Evolutionary conservation across 345 rosid genomes (phyloP), one percentile per base, ranked within the genome.

Genomic region (Chamaenerion angustifolium): DNA sequence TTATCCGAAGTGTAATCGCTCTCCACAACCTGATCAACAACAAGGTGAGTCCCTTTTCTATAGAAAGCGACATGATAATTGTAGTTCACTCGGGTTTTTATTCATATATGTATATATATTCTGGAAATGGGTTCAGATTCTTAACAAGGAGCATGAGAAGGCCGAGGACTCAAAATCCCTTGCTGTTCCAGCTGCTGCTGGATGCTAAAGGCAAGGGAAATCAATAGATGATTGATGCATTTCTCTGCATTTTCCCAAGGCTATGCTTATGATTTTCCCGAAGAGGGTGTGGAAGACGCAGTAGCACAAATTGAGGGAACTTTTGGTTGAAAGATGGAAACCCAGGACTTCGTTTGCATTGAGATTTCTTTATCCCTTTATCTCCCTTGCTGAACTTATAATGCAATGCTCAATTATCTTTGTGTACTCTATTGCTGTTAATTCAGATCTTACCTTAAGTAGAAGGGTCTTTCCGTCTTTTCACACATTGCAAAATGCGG

Each of bases 1-100:
- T 85, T 52, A 77, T 82, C 49, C 70, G 88, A 45, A 82, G 90
- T 60, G 88, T 79, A 13, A 78, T 90, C 46, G 98, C 95, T 0
- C 85, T 90, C 41, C 95, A 90, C 70, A 86, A 86, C 78, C 73
- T 86, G 92, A 90, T 90, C 69, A 86, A 78, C 67, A 79, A 90
- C 74, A 90, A 90, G 90, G 97, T 85, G 41, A 64, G 55, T 49
- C n/a, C 0, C 10, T 35, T 41, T 45, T 43, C 35, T 35, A 11
- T 31, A 7, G 37, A 31, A 31, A 3, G 7, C 37, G 37, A 31
- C 10, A 0, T 5, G 37, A 31, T 31, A 21, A 21, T 3, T 42
- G 40, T 45, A 15, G 12, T 6, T 19, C 14, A 5, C 19, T 11
- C 13, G 19, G 3, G 8, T 16, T 40, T 47, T 41, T 16, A 56